Conservation (phyloP, 495 filamentous ascomycete species). For the Pyrenopolyporus hunteri region DNA sequence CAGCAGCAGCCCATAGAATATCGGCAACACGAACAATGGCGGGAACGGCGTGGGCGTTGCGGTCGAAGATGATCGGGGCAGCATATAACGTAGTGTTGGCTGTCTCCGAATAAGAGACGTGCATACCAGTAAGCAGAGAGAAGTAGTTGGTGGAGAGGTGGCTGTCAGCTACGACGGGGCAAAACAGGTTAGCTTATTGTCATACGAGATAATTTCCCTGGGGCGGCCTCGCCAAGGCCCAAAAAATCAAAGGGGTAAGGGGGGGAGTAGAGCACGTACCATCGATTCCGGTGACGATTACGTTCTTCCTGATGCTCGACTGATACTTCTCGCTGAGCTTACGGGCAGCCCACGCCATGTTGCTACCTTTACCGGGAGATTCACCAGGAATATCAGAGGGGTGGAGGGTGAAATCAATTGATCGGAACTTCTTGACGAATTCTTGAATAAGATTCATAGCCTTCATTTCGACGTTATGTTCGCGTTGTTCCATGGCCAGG, state of each 20-base stretch:
- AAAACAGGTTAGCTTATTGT: conserved; percentile 32
- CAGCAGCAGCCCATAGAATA: conserved; percentile 69
- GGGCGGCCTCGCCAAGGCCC: too few relatives aligned
- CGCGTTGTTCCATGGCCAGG: conserved; percentile 74
- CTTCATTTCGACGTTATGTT: conserved; percentile 59
- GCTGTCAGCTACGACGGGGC: conserved; percentile 62
- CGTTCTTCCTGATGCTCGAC: conserved; percentile 57
- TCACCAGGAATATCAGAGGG: conserved; percentile 65
- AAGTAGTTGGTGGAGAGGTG: conserved; percentile 71
- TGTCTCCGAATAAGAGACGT: conserved; percentile 59
- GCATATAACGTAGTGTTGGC: conserved; percentile 65
- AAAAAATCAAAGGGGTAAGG: too few relatives aligned
- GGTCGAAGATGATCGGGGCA: conserved; percentile 74
- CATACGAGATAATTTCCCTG: neutral
- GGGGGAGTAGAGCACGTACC: conserved; percentile 50
- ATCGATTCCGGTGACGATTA: conserved; percentile 73
- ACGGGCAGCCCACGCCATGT: conserved; percentile 68
- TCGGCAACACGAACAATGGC: conserved; percentile 71
- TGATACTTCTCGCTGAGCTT: conserved; percentile 64
- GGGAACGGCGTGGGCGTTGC: conserved; percentile 69
- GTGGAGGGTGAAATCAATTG: conserved; percentile 66
- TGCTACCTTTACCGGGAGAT: conserved; percentile 71
- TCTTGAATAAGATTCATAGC: conserved; percentile 58
- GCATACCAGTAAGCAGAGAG: conserved; percentile 63
- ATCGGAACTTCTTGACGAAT: conserved; percentile 64